Evolutionary conservation across 805 yeast species (phyloP).

Genomic region (Candida peoriensis): DNA sequence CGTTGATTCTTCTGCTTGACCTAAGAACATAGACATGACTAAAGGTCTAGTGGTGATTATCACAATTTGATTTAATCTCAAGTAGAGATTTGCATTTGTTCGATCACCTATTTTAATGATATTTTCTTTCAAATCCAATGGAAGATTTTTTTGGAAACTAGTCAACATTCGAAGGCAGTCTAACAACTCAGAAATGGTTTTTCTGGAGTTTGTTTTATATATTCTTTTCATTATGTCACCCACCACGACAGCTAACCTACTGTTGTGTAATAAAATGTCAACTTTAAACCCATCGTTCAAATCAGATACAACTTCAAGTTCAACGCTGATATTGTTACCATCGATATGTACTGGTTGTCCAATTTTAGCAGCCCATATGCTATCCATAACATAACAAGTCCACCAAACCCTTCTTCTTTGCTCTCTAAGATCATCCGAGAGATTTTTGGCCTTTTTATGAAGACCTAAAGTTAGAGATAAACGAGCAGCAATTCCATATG

Average conservation of each 20-base stretch:
- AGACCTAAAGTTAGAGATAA: constrained; percentile 28
- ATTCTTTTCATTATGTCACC: constrained; percentile 28
- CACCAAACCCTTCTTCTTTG: constrained; percentile 35
- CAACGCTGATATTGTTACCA: constrained; percentile 28
- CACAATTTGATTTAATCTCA: constrained; percentile 31
- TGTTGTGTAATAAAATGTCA: constrained; percentile 24
- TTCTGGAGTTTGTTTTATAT: constrained; percentile 27
- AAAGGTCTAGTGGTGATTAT: constrained; percentile 33
- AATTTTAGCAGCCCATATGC: constrained; percentile 32
- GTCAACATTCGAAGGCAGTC: constrained; percentile 21
- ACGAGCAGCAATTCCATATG: constrained; percentile 31
- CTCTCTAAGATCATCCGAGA: constrained; percentile 23
- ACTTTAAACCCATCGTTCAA: constrained; percentile 28
- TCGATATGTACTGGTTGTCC: constrained; percentile 33
- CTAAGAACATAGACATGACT: constrained; percentile 30
- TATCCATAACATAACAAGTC: constrained; percentile 33
- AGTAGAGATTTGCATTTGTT: constrained; percentile 28
- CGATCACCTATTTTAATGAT: constrained; percentile 18
- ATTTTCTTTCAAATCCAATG: constrained; percentile 14
- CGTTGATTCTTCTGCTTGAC: constrained; percentile 13
- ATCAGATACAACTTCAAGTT: constrained; percentile 16
- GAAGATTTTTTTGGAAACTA: constrained; percentile 20
- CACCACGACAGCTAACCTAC: constrained; percentile 20
- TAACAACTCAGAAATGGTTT: constrained; percentile 19
- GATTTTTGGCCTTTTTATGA: constrained; percentile 23